Conservation (phyloP, 495 filamentous ascomycete species). For the Aspergillus leporis region DNA sequence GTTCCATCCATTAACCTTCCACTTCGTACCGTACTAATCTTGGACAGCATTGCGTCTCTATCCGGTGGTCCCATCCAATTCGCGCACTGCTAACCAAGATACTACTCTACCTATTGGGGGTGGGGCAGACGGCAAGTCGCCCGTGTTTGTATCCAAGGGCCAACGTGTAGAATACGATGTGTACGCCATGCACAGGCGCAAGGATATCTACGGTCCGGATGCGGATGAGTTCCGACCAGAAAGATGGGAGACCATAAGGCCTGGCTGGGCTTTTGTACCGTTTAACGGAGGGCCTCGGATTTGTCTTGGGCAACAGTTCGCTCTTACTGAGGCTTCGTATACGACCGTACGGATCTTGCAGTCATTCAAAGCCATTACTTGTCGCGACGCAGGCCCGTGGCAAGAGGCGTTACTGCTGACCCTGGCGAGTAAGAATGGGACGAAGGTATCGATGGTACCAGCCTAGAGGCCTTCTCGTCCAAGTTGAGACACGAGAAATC, state of each 20-base stretch:
- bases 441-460: neutral
- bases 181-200: constrained; percentile 71
- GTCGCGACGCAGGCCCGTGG: constrained; percentile 19
- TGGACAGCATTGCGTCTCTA: constrained; percentile 56
- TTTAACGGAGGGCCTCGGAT: constrained; percentile 78
- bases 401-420: constrained; percentile 11
- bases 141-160: constrained; percentile 65
- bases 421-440: constrained; percentile 6
- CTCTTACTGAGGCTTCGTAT: constrained; percentile 70
- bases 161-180: constrained; percentile 49
- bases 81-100: constrained; percentile 63
- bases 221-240: constrained; percentile 62
- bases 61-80: constrained; percentile 72
- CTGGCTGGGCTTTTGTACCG: constrained; percentile 64
- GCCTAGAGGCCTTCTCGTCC: neutral
- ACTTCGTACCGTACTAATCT: neutral
- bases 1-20: neutral
- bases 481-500: no score
- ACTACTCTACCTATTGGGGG: constrained; percentile 72
- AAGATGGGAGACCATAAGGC: constrained; percentile 55
- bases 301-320: constrained; percentile 71
- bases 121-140: constrained; percentile 62
- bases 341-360: constrained; percentile 65
- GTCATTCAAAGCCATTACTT: constrained; percentile 45
- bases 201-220: constrained; percentile 37